phyloP scores from a whole-genome alignment of 2,329 filamentous ascomycete species.

The Malbranchea zuffiana region DNA sequence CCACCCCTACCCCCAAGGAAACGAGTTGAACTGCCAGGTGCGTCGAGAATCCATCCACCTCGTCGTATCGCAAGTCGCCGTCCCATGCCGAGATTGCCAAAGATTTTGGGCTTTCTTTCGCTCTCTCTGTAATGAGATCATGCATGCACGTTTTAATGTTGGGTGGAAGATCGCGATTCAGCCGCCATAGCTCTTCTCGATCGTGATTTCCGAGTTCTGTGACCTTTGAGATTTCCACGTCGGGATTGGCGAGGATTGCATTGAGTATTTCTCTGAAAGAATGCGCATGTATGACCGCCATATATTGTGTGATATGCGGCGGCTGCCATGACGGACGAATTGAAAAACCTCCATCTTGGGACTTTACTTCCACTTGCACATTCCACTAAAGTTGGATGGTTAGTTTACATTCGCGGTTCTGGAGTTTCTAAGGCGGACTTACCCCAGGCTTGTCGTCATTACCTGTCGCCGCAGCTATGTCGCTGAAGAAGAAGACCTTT shows the following conservation, averaged over 20 bases:
- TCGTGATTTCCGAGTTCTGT: slow-evolving; percentile 12
- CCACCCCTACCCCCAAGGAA: slow-evolving; percentile 23
- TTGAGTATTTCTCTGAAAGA: slow-evolving; percentile 14
- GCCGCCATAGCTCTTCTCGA: slow-evolving; percentile 18
- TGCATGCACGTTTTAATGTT: slow-evolving; percentile 15
- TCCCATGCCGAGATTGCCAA: slow-evolving; percentile 23
- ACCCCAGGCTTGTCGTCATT: no score
- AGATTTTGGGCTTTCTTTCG: slow-evolving; percentile 5
- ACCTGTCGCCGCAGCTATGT: no score
- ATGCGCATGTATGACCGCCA: not conserved
- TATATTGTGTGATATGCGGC: no score
- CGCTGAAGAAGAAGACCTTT: no score
- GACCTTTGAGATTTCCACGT: slow-evolving; percentile 10
- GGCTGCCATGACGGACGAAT: no score
- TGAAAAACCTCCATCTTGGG: no score
- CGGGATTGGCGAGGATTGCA: slow-evolving; percentile 7
- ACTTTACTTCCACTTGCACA: no score
- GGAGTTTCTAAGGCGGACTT: no score
- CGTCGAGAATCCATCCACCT: slow-evolving; percentile 25
- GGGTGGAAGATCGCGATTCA: slow-evolving; percentile 17
- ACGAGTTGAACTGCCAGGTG: slow-evolving; percentile 22
- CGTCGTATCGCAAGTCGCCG: slow-evolving; percentile 20
- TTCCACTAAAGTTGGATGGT: no score
- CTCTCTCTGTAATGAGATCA: slow-evolving; percentile 13
- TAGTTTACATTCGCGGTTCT: no score